Percentiles rank a stretch among this genome's conserved stretches.
Evolutionary conservation across 371 early-diverging fungal species (phyloP).

Genomic region (Zopfochytrium polystomum): DNA sequence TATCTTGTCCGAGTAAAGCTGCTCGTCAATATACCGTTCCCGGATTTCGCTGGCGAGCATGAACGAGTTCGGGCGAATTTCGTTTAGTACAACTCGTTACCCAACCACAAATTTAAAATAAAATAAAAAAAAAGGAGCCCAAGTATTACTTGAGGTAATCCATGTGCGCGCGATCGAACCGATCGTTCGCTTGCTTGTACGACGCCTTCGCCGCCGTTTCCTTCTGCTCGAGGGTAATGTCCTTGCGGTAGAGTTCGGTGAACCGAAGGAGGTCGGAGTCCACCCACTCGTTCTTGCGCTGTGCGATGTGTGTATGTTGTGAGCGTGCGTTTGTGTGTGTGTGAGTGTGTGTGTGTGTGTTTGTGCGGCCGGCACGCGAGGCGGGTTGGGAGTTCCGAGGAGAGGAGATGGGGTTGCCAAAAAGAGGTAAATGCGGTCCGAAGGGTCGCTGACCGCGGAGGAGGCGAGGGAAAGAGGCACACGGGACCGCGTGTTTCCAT

Average conservation of each 20-base stretch:
- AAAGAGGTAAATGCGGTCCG: neutral
- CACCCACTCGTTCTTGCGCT: conserved; percentile 17
- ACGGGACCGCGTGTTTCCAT: conserved; percentile 26
- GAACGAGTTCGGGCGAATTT: neutral
- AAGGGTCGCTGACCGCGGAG: neutral
- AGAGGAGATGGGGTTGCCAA: neutral
- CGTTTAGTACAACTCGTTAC: neutral
- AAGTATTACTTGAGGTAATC: conserved; percentile 36
- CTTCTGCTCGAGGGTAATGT: conserved; percentile 68
- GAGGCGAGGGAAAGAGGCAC: neutral
- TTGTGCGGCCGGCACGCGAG: no score
- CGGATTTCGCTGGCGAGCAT: conserved; percentile 47
- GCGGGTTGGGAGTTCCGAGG: no score
- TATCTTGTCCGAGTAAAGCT: conserved; percentile 96
- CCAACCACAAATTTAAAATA: no score
- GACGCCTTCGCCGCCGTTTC: conserved; percentile 61
- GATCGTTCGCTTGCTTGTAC: conserved; percentile 49
- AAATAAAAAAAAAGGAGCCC: neutral
- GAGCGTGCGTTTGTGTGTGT: no score
- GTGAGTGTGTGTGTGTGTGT: no score
- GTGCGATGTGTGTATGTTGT: neutral
- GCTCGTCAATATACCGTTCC: conserved; percentile 67
- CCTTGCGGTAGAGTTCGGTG: conserved; percentile 79
- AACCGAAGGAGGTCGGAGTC: conserved; percentile 82
- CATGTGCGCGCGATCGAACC: conserved; percentile 35